These are phyloP conservation scores for sweet orange (Citrus sinensis) DNA, from an alignment of 345 rosid genomes.

Conservation along the genomic window DVS_A1.0 CM039161.1:4666501-4667000, in stretches of 20 bases:
- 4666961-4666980: slow-evolving; percentile 84
- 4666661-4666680: background rate
- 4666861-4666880: background rate
- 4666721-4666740: background rate
- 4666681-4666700: background rate
- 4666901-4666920: background rate
- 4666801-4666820: slow-evolving; percentile 94
- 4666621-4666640: too few species aligned
- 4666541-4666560: background rate
- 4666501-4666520: background rate
- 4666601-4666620: background rate
- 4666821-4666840: slow-evolving; percentile 88
- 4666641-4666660: too few species aligned
- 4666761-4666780: slow-evolving; percentile 60
- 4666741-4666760: slow-evolving; percentile 76
- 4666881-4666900: background rate
- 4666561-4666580: background rate
- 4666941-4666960: slow-evolving; percentile 71
- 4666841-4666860: slow-evolving; percentile 57
- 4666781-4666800: slow-evolving; percentile 57
- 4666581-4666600: background rate
- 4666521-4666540: background rate
- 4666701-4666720: background rate
- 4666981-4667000: slow-evolving; percentile 70
- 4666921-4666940: background rate